Evolutionary conservation across 2,329 filamentous ascomycete species (phyloP).

Genomic region (Elsinoe perseae): DNA sequence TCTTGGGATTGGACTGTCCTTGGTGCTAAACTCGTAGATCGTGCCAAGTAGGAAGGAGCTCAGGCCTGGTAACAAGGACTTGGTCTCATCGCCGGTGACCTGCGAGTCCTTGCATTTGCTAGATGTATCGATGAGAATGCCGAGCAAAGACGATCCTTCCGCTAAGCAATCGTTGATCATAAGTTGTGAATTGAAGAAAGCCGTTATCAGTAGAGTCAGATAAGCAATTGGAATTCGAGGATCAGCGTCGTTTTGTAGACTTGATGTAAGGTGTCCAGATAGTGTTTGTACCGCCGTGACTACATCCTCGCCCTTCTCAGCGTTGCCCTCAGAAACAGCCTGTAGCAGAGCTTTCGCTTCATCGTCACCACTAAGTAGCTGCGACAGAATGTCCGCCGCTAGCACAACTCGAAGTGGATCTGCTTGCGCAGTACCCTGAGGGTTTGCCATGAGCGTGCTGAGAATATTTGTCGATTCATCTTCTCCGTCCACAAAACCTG

Average conservation of each 20-base stretch:
- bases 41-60: conserved; percentile 79
- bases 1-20: conserved; percentile 84
- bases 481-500: conserved; percentile 67
- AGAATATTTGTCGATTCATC: conserved; percentile 78
- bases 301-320: conserved; percentile 83
- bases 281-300: conserved; percentile 88
- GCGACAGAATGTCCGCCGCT: conserved; percentile 76
- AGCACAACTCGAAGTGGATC: conserved; percentile 91
- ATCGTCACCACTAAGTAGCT: conserved; percentile 71
- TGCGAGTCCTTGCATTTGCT: conserved; percentile 44
- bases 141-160: conserved; percentile 85
- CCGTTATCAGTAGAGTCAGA: conserved; percentile 77
- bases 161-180: conserved; percentile 88
- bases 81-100: conserved; percentile 39
- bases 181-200: conserved; percentile 87
- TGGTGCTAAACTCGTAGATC: conserved; percentile 94
- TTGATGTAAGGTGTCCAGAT: conserved; percentile 74
- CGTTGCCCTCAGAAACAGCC: conserved; percentile 80
- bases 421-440: conserved; percentile 51
- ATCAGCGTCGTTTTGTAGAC: conserved; percentile 68
- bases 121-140: conserved; percentile 34
- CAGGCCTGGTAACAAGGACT: conserved; percentile 67
- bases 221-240: conserved; percentile 75
- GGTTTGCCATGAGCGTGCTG: conserved; percentile 66
- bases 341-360: conserved; percentile 74